Percentiles rank a stretch among this genome's conserved stretches.
phyloP scores from a whole-genome alignment of 208 protist species.

The Endotrypanum monterogeii region DNA sequence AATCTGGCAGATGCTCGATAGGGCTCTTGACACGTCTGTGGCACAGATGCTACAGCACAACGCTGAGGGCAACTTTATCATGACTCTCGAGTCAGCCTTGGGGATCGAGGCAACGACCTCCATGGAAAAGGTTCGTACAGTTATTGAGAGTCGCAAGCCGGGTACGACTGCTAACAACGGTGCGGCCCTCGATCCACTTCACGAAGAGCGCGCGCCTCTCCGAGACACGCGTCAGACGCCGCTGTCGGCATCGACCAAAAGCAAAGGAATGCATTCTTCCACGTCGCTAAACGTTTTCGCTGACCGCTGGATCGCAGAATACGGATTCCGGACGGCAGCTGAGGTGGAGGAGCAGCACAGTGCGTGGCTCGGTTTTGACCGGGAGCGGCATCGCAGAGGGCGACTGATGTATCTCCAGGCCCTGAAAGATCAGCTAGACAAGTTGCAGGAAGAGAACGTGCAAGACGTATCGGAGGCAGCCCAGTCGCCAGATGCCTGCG shows the following conservation, averaged over 20 bases:
- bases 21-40: conserved; percentile 39
- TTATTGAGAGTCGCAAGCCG: conserved; percentile 20
- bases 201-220: not conserved
- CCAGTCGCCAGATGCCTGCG: not conserved
- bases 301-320: conserved; percentile 44
- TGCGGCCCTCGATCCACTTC: not conserved
- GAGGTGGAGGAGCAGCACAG: conserved; percentile 32
- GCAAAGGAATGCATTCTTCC: not conserved
- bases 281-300: conserved; percentile 8
- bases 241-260: not conserved
- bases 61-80: conserved; percentile 45
- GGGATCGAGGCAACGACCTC: conserved; percentile 6
- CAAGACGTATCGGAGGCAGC: not conserved
- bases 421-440: conserved; percentile 38
- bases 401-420: conserved; percentile 25
- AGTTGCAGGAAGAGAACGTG: conserved; percentile 14
- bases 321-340: conserved; percentile 25
- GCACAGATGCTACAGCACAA: conserved; percentile 46
- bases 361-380: conserved; percentile 36
- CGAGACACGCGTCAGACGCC: not conserved
- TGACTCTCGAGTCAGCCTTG: conserved; percentile 33
- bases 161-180: not conserved
- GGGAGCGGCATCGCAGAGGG: conserved; percentile 24
- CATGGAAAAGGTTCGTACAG: conserved; percentile 18
- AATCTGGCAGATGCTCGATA: conserved; percentile 49